phyloP scores from a whole-genome alignment of 305 asterid species.

The Coffea humblotiana region DNA sequence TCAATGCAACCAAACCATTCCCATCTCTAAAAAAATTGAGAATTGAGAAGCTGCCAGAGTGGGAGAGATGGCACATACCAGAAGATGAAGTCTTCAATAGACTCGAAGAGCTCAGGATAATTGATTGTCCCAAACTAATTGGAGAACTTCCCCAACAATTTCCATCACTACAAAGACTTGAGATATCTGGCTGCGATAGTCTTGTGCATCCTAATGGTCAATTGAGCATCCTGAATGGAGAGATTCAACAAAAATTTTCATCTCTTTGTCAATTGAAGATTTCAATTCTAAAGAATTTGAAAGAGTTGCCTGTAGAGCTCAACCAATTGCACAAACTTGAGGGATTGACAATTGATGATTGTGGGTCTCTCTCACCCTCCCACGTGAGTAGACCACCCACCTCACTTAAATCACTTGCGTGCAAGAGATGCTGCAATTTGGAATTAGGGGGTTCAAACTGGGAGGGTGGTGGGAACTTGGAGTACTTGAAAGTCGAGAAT shows the following conservation, averaged over 20 bases:
- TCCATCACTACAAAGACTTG: not conserved
- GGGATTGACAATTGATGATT: not conserved
- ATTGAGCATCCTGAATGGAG: not conserved
- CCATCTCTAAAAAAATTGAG: slow-evolving; percentile 11
- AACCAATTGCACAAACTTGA: not conserved
- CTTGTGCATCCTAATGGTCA: not conserved
- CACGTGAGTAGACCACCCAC: too few species aligned
- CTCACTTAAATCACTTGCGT: not conserved
- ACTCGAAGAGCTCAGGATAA: too few species aligned
- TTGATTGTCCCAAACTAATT: too few species aligned
- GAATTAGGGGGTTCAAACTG: too few species aligned
- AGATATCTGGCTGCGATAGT: not conserved
- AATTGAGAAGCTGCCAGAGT: slow-evolving; percentile 20
- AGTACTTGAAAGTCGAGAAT: not conserved
- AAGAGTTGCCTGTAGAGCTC: not conserved
- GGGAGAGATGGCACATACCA: slow-evolving; percentile 21
- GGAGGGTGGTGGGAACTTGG: too few species aligned
- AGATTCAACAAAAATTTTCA: slow-evolving; percentile 32
- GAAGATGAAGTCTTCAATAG: not conserved
- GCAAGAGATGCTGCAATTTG: not conserved
- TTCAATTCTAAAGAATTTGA: not conserved
- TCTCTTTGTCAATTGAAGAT: slow-evolving; percentile 55
- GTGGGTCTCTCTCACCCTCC: not conserved
- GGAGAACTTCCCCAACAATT: slow-evolving; percentile 12
- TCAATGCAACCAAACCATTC: not conserved